A percentile compares a stretch with the other conserved stretches of the same genome.
These are phyloP conservation scores for Rhizopogon rudus DNA, from an alignment of 768 basidiomycete species.

Conservation along the genomic window DNA sequence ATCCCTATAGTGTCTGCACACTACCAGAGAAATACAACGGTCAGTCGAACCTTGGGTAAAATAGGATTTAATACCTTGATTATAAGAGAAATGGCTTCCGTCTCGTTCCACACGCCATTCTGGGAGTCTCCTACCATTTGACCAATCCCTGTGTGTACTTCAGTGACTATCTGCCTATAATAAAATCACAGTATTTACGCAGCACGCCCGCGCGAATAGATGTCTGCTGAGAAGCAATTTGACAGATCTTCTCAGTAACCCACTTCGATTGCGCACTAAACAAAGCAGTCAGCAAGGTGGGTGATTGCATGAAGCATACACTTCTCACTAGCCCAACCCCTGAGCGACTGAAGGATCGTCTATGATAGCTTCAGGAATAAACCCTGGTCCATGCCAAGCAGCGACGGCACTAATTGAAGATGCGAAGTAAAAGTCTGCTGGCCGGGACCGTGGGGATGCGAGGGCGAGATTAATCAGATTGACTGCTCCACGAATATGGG, in stretches of 20 bases:
- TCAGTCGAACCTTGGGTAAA: background rate
- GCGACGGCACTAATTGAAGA: slow-evolving; percentile 38
- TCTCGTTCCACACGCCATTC: slow-evolving; percentile 51
- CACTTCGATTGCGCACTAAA: slow-evolving; percentile 37
- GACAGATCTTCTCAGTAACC: slow-evolving; percentile 48
- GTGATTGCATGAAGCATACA: background rate
- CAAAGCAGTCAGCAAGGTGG: background rate
- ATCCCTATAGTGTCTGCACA: slow-evolving; percentile 35
- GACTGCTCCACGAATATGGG: slow-evolving; percentile 43
- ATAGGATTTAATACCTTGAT: slow-evolving; percentile 17
- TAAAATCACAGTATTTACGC: slow-evolving; percentile 9
- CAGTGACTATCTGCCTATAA: slow-evolving; percentile 9
- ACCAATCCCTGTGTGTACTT: slow-evolving; percentile 43
- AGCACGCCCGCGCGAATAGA: slow-evolving; percentile 15
- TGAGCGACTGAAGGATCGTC: slow-evolving; percentile 22
- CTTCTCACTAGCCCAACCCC: slow-evolving; percentile 30
- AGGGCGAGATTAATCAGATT: slow-evolving; percentile 48
- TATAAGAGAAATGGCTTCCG: slow-evolving; percentile 31
- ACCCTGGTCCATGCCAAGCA: slow-evolving; percentile 14
- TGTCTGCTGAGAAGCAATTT: slow-evolving; percentile 32
- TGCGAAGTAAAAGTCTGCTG: slow-evolving; percentile 45
- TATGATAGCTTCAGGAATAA: slow-evolving; percentile 19
- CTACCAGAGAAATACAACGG: slow-evolving; percentile 23
- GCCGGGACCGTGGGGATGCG: slow-evolving; percentile 24
- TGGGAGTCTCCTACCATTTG: slow-evolving; percentile 50